Conservation (phyloP, 73 alveolate species). For the Paramecium bursaria region DNA sequence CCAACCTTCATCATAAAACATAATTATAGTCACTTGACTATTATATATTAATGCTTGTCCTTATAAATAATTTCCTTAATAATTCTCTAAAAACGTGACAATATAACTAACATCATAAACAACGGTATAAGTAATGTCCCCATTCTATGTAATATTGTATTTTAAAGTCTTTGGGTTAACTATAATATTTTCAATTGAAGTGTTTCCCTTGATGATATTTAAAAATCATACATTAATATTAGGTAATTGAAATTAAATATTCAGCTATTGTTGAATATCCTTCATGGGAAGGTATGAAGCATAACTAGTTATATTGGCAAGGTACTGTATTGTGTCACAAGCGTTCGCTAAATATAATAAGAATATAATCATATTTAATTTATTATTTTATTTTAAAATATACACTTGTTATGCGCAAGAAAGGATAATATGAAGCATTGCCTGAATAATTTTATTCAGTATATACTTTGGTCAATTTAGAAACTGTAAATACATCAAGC, state of each 20-base stretch:
- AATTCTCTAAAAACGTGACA: too few relatives aligned
- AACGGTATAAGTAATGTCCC: too few relatives aligned
- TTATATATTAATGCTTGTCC: neutral
- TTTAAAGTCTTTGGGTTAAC: too few relatives aligned
- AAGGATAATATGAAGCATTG: constrained; percentile 12
- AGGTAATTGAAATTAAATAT: too few relatives aligned
- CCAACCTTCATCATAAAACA: neutral
- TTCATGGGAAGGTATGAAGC: neutral
- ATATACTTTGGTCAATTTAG: neutral
- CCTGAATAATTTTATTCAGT: constrained; percentile 30
- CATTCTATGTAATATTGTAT: too few relatives aligned
- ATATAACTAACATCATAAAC: too few relatives aligned
- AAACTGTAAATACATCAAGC: constrained; percentile 1
- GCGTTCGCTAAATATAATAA: constrained; percentile 11
- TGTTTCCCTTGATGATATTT: too few relatives aligned
- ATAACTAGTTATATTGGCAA: neutral
- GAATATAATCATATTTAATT: neutral
- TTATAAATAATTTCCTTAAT: too few relatives aligned
- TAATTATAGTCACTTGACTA: neutral
- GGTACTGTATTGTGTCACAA: too few relatives aligned
- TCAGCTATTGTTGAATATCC: neutral
- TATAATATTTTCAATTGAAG: too few relatives aligned
- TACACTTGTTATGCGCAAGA: constrained; percentile 50
- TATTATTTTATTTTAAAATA: neutral
- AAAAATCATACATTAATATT: too few relatives aligned